Base-by-base conservation (phyloP, 805 yeast genomes). In the Saturnispora ahearnii region DNA sequence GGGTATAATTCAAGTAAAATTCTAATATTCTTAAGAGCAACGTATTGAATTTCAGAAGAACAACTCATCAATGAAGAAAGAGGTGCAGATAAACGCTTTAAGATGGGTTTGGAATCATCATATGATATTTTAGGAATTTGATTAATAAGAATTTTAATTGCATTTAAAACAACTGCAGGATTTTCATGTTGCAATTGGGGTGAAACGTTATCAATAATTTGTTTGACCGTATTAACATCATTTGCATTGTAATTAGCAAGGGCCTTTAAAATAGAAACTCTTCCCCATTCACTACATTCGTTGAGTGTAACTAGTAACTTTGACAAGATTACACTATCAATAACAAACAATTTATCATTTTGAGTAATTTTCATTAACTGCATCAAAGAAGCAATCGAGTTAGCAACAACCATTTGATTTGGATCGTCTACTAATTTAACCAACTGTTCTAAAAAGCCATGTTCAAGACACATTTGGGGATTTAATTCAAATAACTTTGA, bases 241-340 rank as follows among this genome's bases (percentile, higher is more conserved):
- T 62, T 59, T 0, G 95, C 73, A 5, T 71, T 62, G 63, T 83
- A 91, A 43, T 84, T 90, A 6, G 88, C 75, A 55, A 93, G 69
- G 1, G 96, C 89, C 1, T 86, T 79, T 52, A 93, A 73, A 41
- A 93, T 86, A 1, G 97, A 79, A 56, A 93, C 85, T 61, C 99
- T 78, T 10, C 99, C 99, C 99, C 99, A 93, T 69, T 93, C 99
- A 0, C 98, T 90, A 69, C 98, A 91, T 69, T 93, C 99, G 65
- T 91, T 91, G 56, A 93, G 73, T 12, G 96, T 95, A 57, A 81
- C 72, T 53, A 93, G 71, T 53, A 93, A 75, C 63, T 82, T 85
- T 50, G 76, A 72, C 46, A 81, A 72, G 60, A 64, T 70, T 48
- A 62, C 73, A 41, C 62, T 59, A 53, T 72, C 68, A 13, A 77